Evolutionary conservation across 2,329 filamentous ascomycete species (phyloP), one percentile per base, ranked within the genome.

Genomic region (Triangularia verruculosa): DNA sequence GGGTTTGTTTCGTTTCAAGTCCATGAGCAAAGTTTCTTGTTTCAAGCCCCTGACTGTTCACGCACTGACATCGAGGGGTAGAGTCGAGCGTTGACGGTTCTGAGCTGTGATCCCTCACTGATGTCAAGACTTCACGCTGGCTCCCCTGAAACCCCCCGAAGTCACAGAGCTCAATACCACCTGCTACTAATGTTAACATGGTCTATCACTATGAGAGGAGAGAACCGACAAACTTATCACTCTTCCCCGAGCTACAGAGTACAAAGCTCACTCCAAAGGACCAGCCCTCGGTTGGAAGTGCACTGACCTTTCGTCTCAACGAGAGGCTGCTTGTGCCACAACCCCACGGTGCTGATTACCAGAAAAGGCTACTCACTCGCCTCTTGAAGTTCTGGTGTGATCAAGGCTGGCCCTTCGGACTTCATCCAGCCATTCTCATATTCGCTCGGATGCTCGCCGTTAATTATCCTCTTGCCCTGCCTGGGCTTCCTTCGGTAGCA

Each of bases 1-100:
- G 47, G 24, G 55, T 57, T 52, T 59, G 65, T 69, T 66, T 65
- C 66, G 67, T 67, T 67, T 67, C 67, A 65, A 61, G 62, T 64
- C 59, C 13, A 39, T 59, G 39, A 27, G 39, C 25, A n/a, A 52
- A 34, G 61, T 61, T 58, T 30, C 25, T 53, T 62, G 64, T 66
- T 65, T 66, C 62, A 64, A 25, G 34, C 62, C 66, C 64, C 55
- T 64, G 62, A 51, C 20, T 25, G 34, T 28, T 52, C 27, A 15
- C 57, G 65, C 64, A 68, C 67, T 57, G 65, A 58, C 64, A 43
- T 30, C 32, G 39, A 20, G 15, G 57, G 34, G 56, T 54, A 54
- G 27, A 54, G 22, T 25, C 51, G n/a, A n/a, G n/a, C n/a, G 11
- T 20, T 20, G 51, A 54, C 22, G 34, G 20, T 20, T 20, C n/a